Base-by-base conservation (phyloP, 441 rosid genomes). In the Erysimum cheiri region DNA sequence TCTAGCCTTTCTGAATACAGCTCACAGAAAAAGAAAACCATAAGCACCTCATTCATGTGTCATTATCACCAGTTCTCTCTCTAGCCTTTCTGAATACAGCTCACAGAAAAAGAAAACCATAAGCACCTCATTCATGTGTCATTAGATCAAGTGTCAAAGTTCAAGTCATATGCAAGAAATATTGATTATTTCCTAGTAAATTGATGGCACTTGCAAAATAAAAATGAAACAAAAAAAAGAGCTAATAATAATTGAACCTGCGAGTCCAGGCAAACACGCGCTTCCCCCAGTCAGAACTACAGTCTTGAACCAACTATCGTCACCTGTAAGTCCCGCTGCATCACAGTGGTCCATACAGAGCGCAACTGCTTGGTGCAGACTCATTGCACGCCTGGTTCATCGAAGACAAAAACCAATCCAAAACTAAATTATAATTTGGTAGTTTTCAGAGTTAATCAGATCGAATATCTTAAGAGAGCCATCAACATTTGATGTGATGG, bases 301-400 rank as follows among this genome's bases (percentile, higher is more conserved):
- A 29, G 95, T 91, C 84, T 89, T 93, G 85, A 82, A 93, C 98
- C 98, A 91, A 73, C 86, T 62, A 80, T 81, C 85, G 37, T 91
- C 93, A 37, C 79, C 80, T 40, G 80, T 47, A 57, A 93, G 83
- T 64, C 83, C 88, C 0, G 95, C 89, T 43, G 80, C 80, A 64
- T 87, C 85, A 74, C 97, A 91, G 75, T 93, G 97, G 62, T 93
- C 95, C 88, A 91, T 93, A 80, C 98, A 93, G 36, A 88, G 97
- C 43, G 92, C 85, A 43, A 93, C 87, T n/a, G 95, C 98, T 73
- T 87, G 95, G 52, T 84, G 90, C 82, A 93, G 85, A 64, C 95
- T 82, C 98, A 93, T 93, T n/a, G 93, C 80, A 11, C 65, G 82
- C 81, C 97, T 91, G 80, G 48, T 71, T 52, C 37, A 2, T 40